A percentile compares a stretch with the other conserved stretches of the same genome.
Conservation (phyloP, 176 grass and related monocot species). For the Metroxylon sagu region DNA sequence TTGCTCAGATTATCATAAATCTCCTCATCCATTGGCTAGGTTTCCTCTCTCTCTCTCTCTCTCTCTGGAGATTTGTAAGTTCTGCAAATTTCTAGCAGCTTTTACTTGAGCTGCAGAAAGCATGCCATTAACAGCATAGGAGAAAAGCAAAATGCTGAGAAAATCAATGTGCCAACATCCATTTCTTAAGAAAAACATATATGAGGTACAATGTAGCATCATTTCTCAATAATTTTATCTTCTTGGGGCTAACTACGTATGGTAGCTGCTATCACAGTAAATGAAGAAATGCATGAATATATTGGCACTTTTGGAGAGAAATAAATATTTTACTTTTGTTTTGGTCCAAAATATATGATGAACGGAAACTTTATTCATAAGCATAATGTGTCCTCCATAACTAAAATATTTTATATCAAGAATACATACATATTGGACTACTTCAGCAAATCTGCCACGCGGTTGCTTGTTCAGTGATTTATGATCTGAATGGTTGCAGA, state of each 20-base stretch:
- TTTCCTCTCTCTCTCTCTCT: not conserved
- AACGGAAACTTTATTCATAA: no score
- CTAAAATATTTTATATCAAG: no score
- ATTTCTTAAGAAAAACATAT: not conserved
- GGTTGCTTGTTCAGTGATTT: no score
- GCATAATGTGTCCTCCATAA: no score
- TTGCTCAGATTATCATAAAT: not conserved
- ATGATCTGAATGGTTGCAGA: conserved; percentile 31
- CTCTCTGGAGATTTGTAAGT: not conserved
- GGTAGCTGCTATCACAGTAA: conserved; percentile 26
- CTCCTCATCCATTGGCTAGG: not conserved
- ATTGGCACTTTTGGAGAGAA: conserved; percentile 6
- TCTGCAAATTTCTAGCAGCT: conserved; percentile 1
- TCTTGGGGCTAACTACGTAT: conserved; percentile 21
- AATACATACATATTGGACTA: no score
- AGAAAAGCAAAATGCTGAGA: not conserved
- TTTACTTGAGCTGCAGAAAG: conserved; percentile 6
- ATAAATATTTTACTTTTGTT: no score
- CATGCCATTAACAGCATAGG: conserved; percentile 27
- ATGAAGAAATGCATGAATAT: conserved; percentile 20
- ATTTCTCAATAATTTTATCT: conserved; percentile 71
- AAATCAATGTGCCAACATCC: not conserved
- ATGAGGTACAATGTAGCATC: conserved; percentile 51
- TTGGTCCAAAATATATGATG: no score
- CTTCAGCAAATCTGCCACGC: no score